Evolutionary conservation across 306 rosid species (phyloP), one percentile per base, ranked within the genome.

Genomic region (Quercus suber): DNA sequence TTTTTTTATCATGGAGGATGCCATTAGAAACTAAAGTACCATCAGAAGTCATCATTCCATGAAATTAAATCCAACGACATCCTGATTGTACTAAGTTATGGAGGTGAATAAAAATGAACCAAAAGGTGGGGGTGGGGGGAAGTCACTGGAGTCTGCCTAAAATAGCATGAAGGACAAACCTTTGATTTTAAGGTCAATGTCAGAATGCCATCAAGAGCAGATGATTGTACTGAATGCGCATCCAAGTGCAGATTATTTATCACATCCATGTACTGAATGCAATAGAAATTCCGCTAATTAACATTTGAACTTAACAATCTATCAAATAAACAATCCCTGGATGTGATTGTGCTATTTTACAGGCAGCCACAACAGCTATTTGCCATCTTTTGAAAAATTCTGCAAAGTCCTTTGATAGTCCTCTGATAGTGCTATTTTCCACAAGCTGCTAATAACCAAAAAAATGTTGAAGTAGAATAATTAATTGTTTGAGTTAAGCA

Each of bases 181-280:
- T 93, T 90, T 37, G 98, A 83, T 79, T 91, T 91, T 75, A 93
- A 90, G 72, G 84, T 86, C 87, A 90, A 76, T 19, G 76, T 75
- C 83, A 93, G 86, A 86, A 93, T 78, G 68, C 91, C 98, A 76
- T 87, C 87, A 23, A 55, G 85, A 73, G 85, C 83, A 68, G 93
- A 87, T 37, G 97, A 93, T 67, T 91, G 93, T 76, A 91, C 89
- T 5, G 92, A 80, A 81, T 93, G 84, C 2, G 92, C 89, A 71
- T 93, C 93, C 72, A 90, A 78, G 57, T 91, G 89, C 73, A 91
- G 88, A 83, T 82, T 77, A 77, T 85, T 88, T 33, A 91, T 80
- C 65, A 92, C 88, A 82, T 90, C 95, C 89, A 93, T 83, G 84
- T 45, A 45, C 14, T 45, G 52, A 45, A 45, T 9, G 52, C 52